Evolutionary conservation across 2,329 filamentous ascomycete genomes (phyloP).

Genomic region (Albophoma yamanashiensis): DNA sequence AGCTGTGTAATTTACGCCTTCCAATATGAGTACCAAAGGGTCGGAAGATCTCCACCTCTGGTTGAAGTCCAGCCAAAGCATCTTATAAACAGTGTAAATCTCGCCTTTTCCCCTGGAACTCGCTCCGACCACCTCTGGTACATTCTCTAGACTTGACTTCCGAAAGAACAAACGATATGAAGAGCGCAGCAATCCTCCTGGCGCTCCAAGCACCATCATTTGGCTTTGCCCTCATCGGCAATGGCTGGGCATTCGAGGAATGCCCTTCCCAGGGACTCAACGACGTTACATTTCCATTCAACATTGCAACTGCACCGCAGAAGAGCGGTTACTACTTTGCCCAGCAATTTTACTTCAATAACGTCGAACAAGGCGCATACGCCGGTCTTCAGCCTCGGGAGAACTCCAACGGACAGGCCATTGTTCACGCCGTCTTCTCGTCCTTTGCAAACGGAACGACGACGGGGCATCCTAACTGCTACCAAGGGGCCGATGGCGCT

Average conservation of each 20-base stretch:
- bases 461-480: conserved; percentile 8
- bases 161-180: background rate
- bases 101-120: background rate
- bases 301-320: conserved; percentile 8
- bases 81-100: background rate
- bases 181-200: background rate
- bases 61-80: background rate
- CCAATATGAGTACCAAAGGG: background rate
- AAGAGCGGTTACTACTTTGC: conserved; percentile 12
- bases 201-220: background rate
- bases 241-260: background rate
- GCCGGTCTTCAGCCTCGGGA: conserved; percentile 10
- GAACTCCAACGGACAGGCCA: conserved; percentile 4
- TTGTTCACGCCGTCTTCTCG: conserved; percentile 12
- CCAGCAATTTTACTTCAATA: conserved; percentile 9
- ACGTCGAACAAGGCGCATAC: conserved; percentile 6
- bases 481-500: conserved; percentile 14
- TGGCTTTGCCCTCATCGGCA: background rate
- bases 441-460: conserved; percentile 9
- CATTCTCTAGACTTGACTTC: background rate
- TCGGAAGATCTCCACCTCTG: background rate
- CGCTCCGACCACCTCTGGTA: background rate
- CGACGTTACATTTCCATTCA: conserved; percentile 12
- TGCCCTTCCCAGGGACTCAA: conserved; percentile 4
- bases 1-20: no score